Evolutionary conservation across 768 basidiomycete species (phyloP).

Genomic region (Suillus lakei): DNA sequence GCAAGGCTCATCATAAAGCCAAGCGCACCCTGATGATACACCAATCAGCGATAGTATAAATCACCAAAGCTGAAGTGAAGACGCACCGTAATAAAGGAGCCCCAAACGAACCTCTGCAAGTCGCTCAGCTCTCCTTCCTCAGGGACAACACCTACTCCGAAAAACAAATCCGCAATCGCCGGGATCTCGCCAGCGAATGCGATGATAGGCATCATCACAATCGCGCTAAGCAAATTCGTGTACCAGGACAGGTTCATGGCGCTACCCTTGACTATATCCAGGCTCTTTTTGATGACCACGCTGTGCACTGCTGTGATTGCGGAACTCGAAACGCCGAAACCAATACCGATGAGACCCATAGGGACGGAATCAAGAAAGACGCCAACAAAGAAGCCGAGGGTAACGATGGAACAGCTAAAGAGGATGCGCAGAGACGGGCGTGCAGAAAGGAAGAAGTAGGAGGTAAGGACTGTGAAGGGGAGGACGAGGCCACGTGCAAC

Average conservation of each 20-base stretch:
- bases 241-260: conserved; percentile 91
- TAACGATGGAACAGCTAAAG: conserved; percentile 78
- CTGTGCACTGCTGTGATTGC: conserved; percentile 90
- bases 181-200: conserved; percentile 77
- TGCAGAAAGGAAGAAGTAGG: conserved; percentile 74
- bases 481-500: conserved; percentile 93
- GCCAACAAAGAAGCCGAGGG: conserved; percentile 89
- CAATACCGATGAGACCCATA: conserved; percentile 66
- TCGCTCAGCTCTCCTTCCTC: conserved; percentile 48
- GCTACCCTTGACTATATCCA: conserved; percentile 80
- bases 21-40: conserved; percentile 64
- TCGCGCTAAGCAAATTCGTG: conserved; percentile 80
- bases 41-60: conserved; percentile 10
- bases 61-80: not conserved
- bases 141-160: conserved; percentile 44
- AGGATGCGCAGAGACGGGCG: conserved; percentile 80
- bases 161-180: conserved; percentile 64
- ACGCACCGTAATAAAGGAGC: conserved; percentile 78
- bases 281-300: conserved; percentile 89
- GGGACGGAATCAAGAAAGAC: conserved; percentile 77
- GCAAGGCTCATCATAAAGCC: conserved; percentile 97
- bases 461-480: conserved; percentile 91
- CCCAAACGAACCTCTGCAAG: conserved; percentile 73
- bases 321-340: conserved; percentile 84
- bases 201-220: conserved; percentile 74